Evolutionary conservation across 2,329 filamentous ascomycete genomes (phyloP), one percentile per base, ranked within the genome.

Genomic region (Stagonosporopsis cucurbitacearum): DNA sequence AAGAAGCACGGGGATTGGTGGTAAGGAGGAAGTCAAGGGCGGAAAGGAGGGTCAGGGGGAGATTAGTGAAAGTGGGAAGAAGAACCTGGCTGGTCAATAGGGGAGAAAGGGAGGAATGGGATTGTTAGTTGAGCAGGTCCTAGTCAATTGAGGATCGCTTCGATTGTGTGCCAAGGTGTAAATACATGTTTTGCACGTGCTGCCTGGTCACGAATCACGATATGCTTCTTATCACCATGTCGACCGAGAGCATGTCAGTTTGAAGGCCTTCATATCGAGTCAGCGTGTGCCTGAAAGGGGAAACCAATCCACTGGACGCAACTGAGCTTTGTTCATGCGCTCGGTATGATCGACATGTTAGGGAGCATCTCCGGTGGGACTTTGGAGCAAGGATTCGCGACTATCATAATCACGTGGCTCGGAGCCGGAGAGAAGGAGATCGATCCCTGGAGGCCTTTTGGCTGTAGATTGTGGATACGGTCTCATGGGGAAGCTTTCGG

Each of bases 1-100:
- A 1, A 57, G 71, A 39, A 69, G 48, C 30, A 77, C 74, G 17
- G 74, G 74, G 0, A 74, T 76, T 46, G 72, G 69, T 1, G 69
- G 68, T 7, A 33, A 46, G 15, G 48, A 57, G 22, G 41, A 66
- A 41, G 70, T 75, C 2, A 60, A 71, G 45, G 73, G 74, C 8
- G 73, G 74, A 23, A 74, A 75, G 58, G 67, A 68, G 35, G 71
- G 72, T 2, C 28, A 70, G 13, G 53, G 39, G 1, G 60, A 69
- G 54, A 67, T 56, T 17, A 56, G 53, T 48, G 30, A 51, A 32
- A 42, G 30, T n/a, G 47, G 47, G 8, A 56, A 56, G 48, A 56
- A 39, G 37, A 56, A 51, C 11, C 37, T 51, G 8, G 53, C 53
- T 39, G 53, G 47, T 30, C 48, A 56, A 39, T 51, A 56, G 19